phyloP scores from a whole-genome alignment of 345 rosid genomes.

The Citrus maxima region DNA sequence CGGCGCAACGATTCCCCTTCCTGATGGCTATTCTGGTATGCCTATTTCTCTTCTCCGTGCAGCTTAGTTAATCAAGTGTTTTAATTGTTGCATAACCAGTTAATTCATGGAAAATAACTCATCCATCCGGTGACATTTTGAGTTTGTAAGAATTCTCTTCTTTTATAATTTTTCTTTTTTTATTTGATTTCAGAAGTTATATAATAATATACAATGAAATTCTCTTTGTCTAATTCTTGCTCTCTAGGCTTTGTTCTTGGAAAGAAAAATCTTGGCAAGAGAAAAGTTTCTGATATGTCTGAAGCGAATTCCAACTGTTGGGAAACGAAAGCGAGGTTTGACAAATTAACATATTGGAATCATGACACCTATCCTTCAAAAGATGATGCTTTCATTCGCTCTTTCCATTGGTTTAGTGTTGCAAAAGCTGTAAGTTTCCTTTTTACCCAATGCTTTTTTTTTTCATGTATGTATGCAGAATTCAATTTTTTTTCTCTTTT shows the following conservation, averaged over 20 bases:
- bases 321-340: conserved; percentile 75
- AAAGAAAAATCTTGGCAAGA: conserved; percentile 47
- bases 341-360: conserved; percentile 82
- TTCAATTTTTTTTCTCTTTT: neutral
- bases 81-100: neutral
- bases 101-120: neutral
- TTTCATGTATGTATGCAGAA: neutral
- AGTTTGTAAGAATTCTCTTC: neutral
- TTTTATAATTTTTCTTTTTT: too few relatives aligned
- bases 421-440: conserved; percentile 67
- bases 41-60: neutral
- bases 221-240: neutral
- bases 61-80: neutral
- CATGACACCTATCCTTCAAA: conserved; percentile 73
- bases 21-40: conserved; percentile 70
- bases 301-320: conserved; percentile 43
- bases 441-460: neutral
- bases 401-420: conserved; percentile 69
- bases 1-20: conserved; percentile 65
- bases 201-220: neutral
- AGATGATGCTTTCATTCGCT: conserved; percentile 67
- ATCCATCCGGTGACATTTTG: neutral
- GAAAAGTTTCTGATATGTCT: conserved; percentile 39
- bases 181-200: neutral
- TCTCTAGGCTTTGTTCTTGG: conserved; percentile 70